Evolutionary conservation across 116 monocot species (phyloP), one percentile per base, ranked within the genome.

Genomic region (Thalassia testudinum): DNA sequence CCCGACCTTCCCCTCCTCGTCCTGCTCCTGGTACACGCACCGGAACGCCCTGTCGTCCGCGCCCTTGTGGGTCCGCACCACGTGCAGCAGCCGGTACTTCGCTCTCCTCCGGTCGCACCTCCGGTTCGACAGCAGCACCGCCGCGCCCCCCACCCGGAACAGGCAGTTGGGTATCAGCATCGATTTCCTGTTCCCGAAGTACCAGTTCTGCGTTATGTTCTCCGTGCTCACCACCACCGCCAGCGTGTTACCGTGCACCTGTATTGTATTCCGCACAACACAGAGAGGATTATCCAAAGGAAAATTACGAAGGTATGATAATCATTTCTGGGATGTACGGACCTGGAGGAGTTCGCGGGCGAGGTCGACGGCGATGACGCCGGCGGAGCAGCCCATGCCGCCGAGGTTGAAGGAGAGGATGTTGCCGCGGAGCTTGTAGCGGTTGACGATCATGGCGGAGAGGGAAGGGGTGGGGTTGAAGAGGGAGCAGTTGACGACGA

Each of bases 381-480:
- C 59, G 5, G 59, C 59, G 27, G 22, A 23, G 47, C 59, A 59
- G 2, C 59, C 59, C 59, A 59, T 59, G 1, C 59, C 59, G 1
- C 59, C 59, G 12, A 59, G 59, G 20, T 59, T 59, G 24, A 26
- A 59, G 47, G 22, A 23, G 18, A 10, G 23, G 59, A 59, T 47
- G 26, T 59, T 59, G 16, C 59, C 59, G 20, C 59, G 12, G 45
- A 59, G 59, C 59, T 59, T 59, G 59, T 59, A 59, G 15, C 47
- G 59, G 45, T 59, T 59, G 13, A 59, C 59, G 27, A 59, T 27
- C 59, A 59, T 59, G 25, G 59, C 43, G 18, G 59, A 44, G 59
- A 59, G 59, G 1, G 59, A 59, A 0, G 59, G 59, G 1, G 59
- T 59, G 45, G 59, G 59, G 25, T 59, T 59, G 59, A 59, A 59